phyloP scores from a whole-genome alignment of 305 asterid genomes.

The Petunia hybrid region DNA sequence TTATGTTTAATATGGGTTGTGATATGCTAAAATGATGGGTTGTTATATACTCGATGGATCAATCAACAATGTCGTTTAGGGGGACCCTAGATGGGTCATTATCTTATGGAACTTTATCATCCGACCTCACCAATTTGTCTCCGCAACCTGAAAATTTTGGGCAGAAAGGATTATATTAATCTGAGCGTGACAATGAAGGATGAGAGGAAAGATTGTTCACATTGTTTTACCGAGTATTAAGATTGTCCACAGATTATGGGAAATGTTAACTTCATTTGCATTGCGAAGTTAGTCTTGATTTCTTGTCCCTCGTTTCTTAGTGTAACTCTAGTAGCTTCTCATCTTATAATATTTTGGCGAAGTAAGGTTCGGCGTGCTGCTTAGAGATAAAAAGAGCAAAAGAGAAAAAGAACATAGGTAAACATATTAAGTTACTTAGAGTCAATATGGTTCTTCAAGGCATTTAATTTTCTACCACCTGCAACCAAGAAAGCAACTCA shows the following conservation, averaged over 20 bases:
- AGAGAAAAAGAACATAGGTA: neutral
- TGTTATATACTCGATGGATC: slow-evolving; percentile 16
- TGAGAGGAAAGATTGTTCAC: neutral
- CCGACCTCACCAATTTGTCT: slow-evolving; percentile 8
- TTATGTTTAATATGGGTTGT: neutral
- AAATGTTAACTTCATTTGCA: slow-evolving; percentile 23
- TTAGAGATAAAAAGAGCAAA: neutral
- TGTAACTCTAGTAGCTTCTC: neutral
- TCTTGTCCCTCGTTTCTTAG: neutral
- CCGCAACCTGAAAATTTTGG: neutral
- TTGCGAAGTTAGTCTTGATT: neutral
- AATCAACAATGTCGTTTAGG: neutral
- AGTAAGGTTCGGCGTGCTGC: neutral
- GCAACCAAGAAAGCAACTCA: neutral
- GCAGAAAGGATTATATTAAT: neutral
- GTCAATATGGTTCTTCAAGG: neutral
- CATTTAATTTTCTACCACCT: slow-evolving; percentile 3
- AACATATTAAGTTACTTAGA: neutral
- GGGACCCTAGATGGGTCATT: slow-evolving; percentile 14
- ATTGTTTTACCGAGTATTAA: neutral
- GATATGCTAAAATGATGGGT: neutral
- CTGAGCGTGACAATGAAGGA: neutral
- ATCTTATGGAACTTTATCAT: neutral
- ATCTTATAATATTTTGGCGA: neutral
- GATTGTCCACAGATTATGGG: neutral